Evolutionary conservation across 345 rosid genomes (phyloP).

Genomic region (Schrenkiella parvula): DNA sequence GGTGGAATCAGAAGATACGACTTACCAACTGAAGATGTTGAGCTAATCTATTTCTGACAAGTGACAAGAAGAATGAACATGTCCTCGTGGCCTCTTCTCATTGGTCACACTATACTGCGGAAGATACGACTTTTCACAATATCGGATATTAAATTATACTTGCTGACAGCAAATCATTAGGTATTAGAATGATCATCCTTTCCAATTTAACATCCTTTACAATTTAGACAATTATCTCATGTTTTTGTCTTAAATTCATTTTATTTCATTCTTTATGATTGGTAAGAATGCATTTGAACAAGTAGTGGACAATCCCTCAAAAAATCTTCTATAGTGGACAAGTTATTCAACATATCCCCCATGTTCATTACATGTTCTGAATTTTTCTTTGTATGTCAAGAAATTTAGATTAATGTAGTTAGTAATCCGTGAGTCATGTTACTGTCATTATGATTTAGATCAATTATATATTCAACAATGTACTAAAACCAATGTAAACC

Average conservation of each 20-base stretch:
- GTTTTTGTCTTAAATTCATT: not conserved
- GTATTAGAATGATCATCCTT: not conserved
- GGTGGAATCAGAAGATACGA: constrained; percentile 19
- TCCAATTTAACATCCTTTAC: not conserved
- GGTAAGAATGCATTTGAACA: not conserved
- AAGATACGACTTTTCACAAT: constrained; percentile 18
- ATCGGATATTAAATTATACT: not conserved
- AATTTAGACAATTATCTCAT: not conserved
- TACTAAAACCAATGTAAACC: too few species aligned
- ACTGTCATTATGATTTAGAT: too few species aligned
- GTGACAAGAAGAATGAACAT: constrained; percentile 21
- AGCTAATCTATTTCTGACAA: constrained; percentile 19
- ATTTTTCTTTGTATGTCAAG: too few species aligned
- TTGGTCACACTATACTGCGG: not conserved
- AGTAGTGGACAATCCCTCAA: not conserved
- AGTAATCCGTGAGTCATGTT: too few species aligned
- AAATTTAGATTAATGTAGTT: too few species aligned
- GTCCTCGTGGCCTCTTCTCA: constrained; percentile 13
- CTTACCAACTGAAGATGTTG: constrained; percentile 28
- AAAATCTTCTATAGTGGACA: too few species aligned
- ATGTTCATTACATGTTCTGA: too few species aligned
- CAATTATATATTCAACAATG: too few species aligned
- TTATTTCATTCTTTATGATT: not conserved
- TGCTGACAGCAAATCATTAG: constrained; percentile 21
- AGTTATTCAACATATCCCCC: too few species aligned